Evolutionary conservation across 805 yeast species (phyloP), one percentile per base, ranked within the genome.

Genomic region (Kluyveromyces siamensis): DNA sequence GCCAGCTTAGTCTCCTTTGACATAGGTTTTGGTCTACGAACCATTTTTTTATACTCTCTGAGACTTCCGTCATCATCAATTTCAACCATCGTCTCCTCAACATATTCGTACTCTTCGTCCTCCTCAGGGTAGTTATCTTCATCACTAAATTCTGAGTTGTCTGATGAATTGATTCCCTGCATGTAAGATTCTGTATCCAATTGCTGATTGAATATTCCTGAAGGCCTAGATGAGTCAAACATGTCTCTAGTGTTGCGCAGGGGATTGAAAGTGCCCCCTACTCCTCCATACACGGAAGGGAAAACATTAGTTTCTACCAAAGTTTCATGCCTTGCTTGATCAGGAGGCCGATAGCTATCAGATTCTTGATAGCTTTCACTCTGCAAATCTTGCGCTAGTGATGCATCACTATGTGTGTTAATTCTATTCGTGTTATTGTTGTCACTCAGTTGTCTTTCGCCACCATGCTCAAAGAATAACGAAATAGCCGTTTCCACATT

Each of bases 401-500:
- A 79, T 35, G 73, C 84, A 55, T 76, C 81, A 48, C 72, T 72
- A 4, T 60, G 55, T 13, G 33, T 16, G 42, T 27, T 50, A 25
- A 36, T 48, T 27, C 46, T 46, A 16, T 16, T 36, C 2, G 40
- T 43, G 6, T 50, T 51, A 37, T 41, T 39, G 13, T 42, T 40
- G 33, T 47, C 42, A 27, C 37, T 45, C 27, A 52, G 43, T 27
- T 52, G 60, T 0, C 62, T 55, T 46, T 50, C 52, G 11, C 72
- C 66, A 27, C 82, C 82, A 55, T 75, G 76, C 55, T 93, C 98
- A 68, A 85, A 83, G 65, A 70, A 93, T 41, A 93, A 70, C 13
- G 88, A 80, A 8, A 93, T 86, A 0, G 99, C 98, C 18, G 80
- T 77, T 49, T 90, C 96, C 35, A 91, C 62, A 62, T 87, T 79